Evolutionary conservation across 257 asterid species (phyloP).

Genomic region (Nicotiana undulata): DNA sequence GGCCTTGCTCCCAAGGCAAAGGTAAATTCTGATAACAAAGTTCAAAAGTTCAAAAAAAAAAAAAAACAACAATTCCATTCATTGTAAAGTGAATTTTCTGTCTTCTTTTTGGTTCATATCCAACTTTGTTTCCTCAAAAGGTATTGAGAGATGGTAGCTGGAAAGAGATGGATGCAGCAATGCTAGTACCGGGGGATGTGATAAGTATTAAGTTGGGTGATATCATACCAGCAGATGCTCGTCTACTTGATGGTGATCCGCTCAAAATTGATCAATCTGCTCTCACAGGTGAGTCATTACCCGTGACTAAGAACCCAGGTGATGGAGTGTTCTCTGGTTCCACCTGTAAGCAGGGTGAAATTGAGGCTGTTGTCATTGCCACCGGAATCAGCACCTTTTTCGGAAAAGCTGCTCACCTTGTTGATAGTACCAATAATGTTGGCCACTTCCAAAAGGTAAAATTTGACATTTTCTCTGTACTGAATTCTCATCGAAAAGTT

Average conservation of each 20-base stretch:
- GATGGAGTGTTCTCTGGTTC: conserved; percentile 50
- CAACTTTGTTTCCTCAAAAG: conserved; percentile 14
- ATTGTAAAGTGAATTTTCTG: not conserved
- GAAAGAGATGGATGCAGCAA: conserved; percentile 61
- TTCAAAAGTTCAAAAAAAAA: not conserved
- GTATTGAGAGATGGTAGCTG: conserved; percentile 56
- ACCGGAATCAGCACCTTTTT: conserved; percentile 52
- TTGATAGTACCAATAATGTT: conserved; percentile 43
- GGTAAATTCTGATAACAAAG: conserved; percentile 16
- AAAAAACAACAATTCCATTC: too few relatives aligned
- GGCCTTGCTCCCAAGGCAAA: conserved; percentile 69
- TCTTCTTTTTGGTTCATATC: not conserved
- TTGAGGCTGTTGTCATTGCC: conserved; percentile 54
- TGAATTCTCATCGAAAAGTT: not conserved
- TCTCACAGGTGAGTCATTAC: conserved; percentile 48
- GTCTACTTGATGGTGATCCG: conserved; percentile 67
- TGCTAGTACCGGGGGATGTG: conserved; percentile 68
- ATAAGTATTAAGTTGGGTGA: conserved; percentile 66
- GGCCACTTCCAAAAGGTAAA: conserved; percentile 52
- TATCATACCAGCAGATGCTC: conserved; percentile 78
- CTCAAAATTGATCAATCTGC: conserved; percentile 69
- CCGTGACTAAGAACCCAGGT: conserved; percentile 41
- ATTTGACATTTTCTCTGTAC: not conserved
- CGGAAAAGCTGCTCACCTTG: conserved; percentile 59
- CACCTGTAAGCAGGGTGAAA: conserved; percentile 54